Evolutionary conservation across 176 grass and related monocot species (phyloP).

Genomic region (Raddia guianensis): DNA sequence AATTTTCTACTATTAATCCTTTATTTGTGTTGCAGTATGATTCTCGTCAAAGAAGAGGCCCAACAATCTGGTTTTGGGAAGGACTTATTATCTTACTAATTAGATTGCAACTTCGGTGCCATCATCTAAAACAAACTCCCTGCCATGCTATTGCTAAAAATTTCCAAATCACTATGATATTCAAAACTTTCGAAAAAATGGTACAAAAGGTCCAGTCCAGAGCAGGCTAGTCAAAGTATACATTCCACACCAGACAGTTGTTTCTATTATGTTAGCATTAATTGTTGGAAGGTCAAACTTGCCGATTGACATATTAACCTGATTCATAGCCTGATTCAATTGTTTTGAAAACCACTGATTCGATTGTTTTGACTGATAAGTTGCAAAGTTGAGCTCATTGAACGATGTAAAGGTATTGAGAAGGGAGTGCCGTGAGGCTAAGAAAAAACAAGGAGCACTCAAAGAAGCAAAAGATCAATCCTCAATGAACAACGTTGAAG

Average conservation of each 20-base stretch:
- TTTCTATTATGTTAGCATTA: background rate
- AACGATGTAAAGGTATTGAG: slow-evolving; percentile 76
- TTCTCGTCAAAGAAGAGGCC: slow-evolving; percentile 97
- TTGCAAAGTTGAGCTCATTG: slow-evolving; percentile 34
- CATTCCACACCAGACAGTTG: slow-evolving; percentile 72
- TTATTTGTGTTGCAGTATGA: slow-evolving; percentile 56
- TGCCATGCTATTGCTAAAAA: slow-evolving; percentile 8
- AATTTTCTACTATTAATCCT: slow-evolving; percentile 10
- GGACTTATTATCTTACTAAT: slow-evolving; percentile 55
- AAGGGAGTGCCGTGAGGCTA: slow-evolving; percentile 79
- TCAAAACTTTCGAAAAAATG: slow-evolving; percentile 61
- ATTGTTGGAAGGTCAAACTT: background rate
- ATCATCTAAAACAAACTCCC: background rate
- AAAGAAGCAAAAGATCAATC: slow-evolving; percentile 78
- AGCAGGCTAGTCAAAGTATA: slow-evolving; percentile 62
- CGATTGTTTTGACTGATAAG: slow-evolving; percentile 33
- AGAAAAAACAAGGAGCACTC: slow-evolving; percentile 67
- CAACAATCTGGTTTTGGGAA: slow-evolving; percentile 82
- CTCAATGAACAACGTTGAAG: slow-evolving; percentile 36
- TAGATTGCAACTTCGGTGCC: background rate
- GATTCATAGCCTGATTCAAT: background rate
- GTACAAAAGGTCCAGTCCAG: slow-evolving; percentile 50
- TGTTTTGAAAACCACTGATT: too few species aligned
- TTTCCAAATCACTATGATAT: background rate
- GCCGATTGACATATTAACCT: slow-evolving; percentile 15